phyloP scores from a whole-genome alignment of 2,329 filamentous ascomycete species.

The Esteya vermicola region DNA sequence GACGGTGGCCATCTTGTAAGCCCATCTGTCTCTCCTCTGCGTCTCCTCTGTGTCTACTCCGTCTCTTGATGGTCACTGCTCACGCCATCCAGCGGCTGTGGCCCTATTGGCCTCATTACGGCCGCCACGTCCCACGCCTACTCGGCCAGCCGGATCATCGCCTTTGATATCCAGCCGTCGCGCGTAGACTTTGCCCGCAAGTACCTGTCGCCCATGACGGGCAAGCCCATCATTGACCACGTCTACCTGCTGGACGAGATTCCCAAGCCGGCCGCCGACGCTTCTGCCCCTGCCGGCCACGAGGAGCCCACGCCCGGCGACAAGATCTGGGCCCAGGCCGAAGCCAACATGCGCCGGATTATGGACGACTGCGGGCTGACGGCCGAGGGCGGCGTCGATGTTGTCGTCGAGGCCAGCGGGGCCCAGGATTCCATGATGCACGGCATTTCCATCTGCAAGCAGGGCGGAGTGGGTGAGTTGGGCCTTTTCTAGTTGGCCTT shows the following conservation, averaged over 20 bases:
- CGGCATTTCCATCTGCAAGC: constrained; percentile 53
- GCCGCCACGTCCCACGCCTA: constrained; percentile 72
- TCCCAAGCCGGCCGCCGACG: constrained; percentile 35
- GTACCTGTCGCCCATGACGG: constrained; percentile 19
- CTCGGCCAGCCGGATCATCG: constrained; percentile 69
- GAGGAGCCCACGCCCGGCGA: constrained; percentile 2
- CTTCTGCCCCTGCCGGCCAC: neutral
- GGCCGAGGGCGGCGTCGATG: constrained; percentile 49
- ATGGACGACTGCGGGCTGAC: constrained; percentile 44
- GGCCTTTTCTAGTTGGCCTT: constrained; percentile 32
- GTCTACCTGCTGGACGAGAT: constrained; percentile 49
- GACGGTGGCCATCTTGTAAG: constrained; percentile 58
- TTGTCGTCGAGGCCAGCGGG: constrained; percentile 66
- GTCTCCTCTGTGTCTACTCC: no score
- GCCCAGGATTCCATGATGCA: constrained; percentile 67
- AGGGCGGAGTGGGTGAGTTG: constrained; percentile 53
- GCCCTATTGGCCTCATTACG: constrained; percentile 76
- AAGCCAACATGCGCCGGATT: constrained; percentile 27
- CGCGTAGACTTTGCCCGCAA: constrained; percentile 65
- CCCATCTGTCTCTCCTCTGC: no score
- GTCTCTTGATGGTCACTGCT: no score
- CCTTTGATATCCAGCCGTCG: constrained; percentile 70
- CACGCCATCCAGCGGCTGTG: constrained; percentile 45
- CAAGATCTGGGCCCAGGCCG: constrained; percentile 1
- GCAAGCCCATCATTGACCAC: constrained; percentile 51